Conservation (phyloP, 768 basidiomycete genomes). For the Rhizopogon vesiculosus region DNA sequence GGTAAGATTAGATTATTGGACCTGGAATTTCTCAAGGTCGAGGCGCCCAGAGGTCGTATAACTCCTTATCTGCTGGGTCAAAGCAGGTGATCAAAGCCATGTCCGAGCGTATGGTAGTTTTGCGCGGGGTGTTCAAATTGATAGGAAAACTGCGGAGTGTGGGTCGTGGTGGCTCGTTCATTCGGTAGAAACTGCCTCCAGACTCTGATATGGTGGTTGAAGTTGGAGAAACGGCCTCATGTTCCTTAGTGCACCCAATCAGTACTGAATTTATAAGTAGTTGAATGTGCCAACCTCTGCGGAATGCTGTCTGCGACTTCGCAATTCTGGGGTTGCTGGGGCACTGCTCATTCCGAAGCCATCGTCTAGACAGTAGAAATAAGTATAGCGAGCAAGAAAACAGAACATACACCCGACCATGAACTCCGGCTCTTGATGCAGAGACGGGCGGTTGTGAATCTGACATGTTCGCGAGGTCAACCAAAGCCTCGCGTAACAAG, state of each 20-base stretch:
- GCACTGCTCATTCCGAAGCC: neutral
- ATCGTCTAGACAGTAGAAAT: slow-evolving; percentile 4
- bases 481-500: too few species aligned
- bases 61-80: slow-evolving; percentile 68
- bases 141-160: slow-evolving; percentile 13
- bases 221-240: slow-evolving; percentile 16
- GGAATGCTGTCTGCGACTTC: slow-evolving; percentile 9
- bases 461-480: too few species aligned
- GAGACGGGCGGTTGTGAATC: neutral
- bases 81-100: slow-evolving; percentile 68
- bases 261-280: neutral
- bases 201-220: slow-evolving; percentile 29
- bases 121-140: slow-evolving; percentile 27
- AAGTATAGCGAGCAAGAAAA: neutral
- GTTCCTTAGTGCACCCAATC: slow-evolving; percentile 8
- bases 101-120: slow-evolving; percentile 54
- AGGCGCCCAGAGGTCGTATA: slow-evolving; percentile 77
- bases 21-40: neutral
- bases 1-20: neutral
- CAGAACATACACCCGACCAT: neutral
- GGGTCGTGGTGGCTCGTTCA: slow-evolving; percentile 8
- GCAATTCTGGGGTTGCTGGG: slow-evolving; percentile 9
- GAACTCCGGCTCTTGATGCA: neutral
- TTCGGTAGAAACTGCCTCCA: slow-evolving; percentile 14
- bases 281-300: slow-evolving; percentile 11